phyloP scores from a whole-genome alignment of 1,284 basidiomycete species.

The Melanopsichium pennsylvanicum region DNA sequence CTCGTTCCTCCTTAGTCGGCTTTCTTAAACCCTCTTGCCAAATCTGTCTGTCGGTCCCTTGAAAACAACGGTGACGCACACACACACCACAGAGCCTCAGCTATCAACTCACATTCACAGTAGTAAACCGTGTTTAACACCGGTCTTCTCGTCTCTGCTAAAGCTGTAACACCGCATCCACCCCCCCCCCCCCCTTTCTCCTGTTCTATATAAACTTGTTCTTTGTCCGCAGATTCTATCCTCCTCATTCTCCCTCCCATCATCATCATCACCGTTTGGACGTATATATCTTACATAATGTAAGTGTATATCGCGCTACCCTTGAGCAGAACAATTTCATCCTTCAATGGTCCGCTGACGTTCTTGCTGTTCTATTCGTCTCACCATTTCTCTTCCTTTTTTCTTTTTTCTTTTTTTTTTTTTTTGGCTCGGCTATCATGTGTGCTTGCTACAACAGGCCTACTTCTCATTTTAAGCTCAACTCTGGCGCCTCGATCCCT shows the following conservation, averaged over 20 bases:
- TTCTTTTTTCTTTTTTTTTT: background rate
- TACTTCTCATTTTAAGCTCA: slow-evolving; percentile 49
- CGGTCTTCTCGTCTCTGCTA: slow-evolving; percentile 4
- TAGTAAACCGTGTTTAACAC: too few species aligned
- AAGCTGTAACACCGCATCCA: background rate
- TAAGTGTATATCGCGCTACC: slow-evolving; percentile 9
- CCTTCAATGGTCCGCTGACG: too few species aligned
- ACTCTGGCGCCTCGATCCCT: slow-evolving; percentile 52
- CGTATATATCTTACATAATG: slow-evolving; percentile 13
- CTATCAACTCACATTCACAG: too few species aligned
- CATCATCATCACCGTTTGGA: background rate
- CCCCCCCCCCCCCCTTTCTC: too few species aligned
- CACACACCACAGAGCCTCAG: too few species aligned
- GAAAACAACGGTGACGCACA: too few species aligned
- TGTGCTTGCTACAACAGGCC: slow-evolving; percentile 6
- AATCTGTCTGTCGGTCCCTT: background rate
- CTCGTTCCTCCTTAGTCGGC: too few species aligned
- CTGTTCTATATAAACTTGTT: slow-evolving; percentile 23
- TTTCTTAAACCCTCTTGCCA: too few species aligned
- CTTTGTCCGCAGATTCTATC: slow-evolving; percentile 3
- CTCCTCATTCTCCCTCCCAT: slow-evolving; percentile 3
- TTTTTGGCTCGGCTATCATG: background rate
- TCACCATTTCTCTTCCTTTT: background rate
- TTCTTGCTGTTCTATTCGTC: background rate
- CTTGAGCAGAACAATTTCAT: background rate